phyloP scores from a whole-genome alignment of 345 rosid species.

The Euphorbia pulcherrima region DNA sequence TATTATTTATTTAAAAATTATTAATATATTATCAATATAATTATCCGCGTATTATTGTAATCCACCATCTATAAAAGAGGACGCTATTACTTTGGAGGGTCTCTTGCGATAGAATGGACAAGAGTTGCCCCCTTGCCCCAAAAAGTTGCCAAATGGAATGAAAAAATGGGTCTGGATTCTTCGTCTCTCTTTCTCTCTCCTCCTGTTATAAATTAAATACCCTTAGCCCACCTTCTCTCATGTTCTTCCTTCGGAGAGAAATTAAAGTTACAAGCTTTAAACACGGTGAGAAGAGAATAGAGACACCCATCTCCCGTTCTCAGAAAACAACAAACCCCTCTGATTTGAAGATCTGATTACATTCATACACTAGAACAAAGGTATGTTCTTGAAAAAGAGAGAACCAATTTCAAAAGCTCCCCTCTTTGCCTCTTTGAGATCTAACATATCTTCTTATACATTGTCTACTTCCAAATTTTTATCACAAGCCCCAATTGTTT shows the following conservation, averaged over 20 bases:
- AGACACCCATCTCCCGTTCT: neutral
- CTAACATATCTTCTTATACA: constrained; percentile 17
- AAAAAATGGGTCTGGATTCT: too few relatives aligned
- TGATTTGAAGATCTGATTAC: constrained; percentile 11
- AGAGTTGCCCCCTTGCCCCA: too few relatives aligned
- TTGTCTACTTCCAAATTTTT: constrained; percentile 17
- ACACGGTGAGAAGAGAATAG: neutral
- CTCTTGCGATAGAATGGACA: too few relatives aligned
- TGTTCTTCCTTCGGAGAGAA: neutral
- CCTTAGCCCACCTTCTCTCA: neutral
- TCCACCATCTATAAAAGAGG: too few relatives aligned
- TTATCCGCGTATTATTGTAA: too few relatives aligned
- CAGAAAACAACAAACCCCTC: constrained; percentile 3
- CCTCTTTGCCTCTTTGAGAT: constrained; percentile 11
- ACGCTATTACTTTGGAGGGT: too few relatives aligned
- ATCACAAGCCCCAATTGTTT: constrained; percentile 23
- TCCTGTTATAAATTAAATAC: constrained; percentile 29
- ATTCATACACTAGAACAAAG: constrained; percentile 8
- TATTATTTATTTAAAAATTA: too few relatives aligned
- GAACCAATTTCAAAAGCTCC: constrained; percentile 8
- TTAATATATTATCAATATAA: too few relatives aligned
- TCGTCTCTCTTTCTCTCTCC: constrained; percentile 7
- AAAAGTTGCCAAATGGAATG: neutral
- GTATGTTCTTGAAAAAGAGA: constrained; percentile 21
- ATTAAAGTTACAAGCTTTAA: constrained; percentile 13